These are phyloP conservation scores for Corchorus capsularis DNA, from an alignment of 345 rosid genomes.

Conservation along the genomic window DNA sequence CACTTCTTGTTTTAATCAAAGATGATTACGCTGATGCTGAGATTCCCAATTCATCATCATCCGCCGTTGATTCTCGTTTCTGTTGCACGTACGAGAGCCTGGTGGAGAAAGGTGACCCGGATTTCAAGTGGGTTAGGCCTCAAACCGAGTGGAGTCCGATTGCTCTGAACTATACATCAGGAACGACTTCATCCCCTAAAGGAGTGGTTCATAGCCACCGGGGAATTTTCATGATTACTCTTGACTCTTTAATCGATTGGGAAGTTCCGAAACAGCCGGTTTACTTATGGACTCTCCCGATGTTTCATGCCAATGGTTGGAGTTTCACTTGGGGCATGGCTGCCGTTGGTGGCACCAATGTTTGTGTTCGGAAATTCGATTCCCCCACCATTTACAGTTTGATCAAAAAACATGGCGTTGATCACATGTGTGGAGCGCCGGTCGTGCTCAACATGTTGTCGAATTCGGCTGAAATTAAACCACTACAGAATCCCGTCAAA, in stretches of 20 bases:
- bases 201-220: conserved; percentile 88
- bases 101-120: conserved; percentile 49
- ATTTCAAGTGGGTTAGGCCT: conserved; percentile 57
- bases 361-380: conserved; percentile 74
- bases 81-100: conserved; percentile 51
- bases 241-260: conserved; percentile 59
- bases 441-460: conserved; percentile 80
- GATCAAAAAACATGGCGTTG: conserved; percentile 59
- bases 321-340: conserved; percentile 74
- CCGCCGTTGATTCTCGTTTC: conserved; percentile 24
- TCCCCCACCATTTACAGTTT: conserved; percentile 46
- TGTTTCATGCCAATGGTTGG: conserved; percentile 94
- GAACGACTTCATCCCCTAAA: conserved; percentile 86
- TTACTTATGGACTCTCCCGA: conserved; percentile 87
- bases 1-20: conserved; percentile 50
- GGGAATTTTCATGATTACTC: conserved; percentile 51
- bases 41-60: background rate
- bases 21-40: conserved; percentile 37
- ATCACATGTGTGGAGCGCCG: conserved; percentile 91
- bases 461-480: conserved; percentile 31
- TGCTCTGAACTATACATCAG: conserved; percentile 76
- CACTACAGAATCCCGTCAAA: conserved; percentile 49
- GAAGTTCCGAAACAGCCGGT: conserved; percentile 61
- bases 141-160: conserved; percentile 68
- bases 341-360: conserved; percentile 76